phyloP scores from a whole-genome alignment of 1,284 basidiomycete genomes.

The Lentinula novae-zelandiae region DNA sequence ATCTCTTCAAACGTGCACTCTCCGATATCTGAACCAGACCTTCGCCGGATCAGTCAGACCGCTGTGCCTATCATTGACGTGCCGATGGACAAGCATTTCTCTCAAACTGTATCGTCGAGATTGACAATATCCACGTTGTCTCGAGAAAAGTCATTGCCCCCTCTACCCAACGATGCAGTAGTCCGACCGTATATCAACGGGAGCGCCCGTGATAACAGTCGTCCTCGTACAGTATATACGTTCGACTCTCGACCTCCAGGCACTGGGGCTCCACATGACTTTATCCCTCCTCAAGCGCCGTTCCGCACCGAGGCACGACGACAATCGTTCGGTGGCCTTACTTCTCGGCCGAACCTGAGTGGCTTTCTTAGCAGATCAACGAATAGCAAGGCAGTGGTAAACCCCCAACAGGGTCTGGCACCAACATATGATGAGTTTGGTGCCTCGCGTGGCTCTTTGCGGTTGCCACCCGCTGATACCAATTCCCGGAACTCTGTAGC shows the following conservation, averaged over 20 bases:
- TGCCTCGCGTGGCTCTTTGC: conserved; percentile 54
- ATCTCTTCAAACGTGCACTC: conserved; percentile 41
- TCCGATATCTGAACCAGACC: conserved; percentile 55
- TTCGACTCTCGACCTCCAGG: conserved; percentile 49
- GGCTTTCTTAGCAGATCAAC: conserved; percentile 13
- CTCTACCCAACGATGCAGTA: conserved; percentile 58
- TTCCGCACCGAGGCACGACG: conserved; percentile 61
- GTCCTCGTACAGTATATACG: conserved; percentile 65
- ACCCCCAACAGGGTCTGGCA: conserved; percentile 29
- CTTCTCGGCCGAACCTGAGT: conserved; percentile 48
- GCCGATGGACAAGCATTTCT: conserved; percentile 23
- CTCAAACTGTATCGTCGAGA: conserved; percentile 22
- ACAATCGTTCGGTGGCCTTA: conserved; percentile 70
- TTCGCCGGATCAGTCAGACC: conserved; percentile 42
- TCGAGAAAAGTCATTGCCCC: conserved; percentile 74
- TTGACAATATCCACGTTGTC: conserved; percentile 27
- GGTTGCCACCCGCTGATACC: conserved; percentile 17
- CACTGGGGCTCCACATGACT: conserved; percentile 40
- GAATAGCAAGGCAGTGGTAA: conserved; percentile 14
- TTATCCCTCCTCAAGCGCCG: conserved; percentile 58
- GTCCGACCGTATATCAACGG: conserved; percentile 21
- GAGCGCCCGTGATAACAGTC: conserved; percentile 32
- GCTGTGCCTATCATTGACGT: conserved; percentile 30
- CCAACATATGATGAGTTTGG: conserved; percentile 64
- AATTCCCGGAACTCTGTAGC: not conserved